These are phyloP conservation scores for Penicillium bialowiezense DNA, from an alignment of 495 filamentous ascomycete genomes.

Conservation along the genomic window DNA sequence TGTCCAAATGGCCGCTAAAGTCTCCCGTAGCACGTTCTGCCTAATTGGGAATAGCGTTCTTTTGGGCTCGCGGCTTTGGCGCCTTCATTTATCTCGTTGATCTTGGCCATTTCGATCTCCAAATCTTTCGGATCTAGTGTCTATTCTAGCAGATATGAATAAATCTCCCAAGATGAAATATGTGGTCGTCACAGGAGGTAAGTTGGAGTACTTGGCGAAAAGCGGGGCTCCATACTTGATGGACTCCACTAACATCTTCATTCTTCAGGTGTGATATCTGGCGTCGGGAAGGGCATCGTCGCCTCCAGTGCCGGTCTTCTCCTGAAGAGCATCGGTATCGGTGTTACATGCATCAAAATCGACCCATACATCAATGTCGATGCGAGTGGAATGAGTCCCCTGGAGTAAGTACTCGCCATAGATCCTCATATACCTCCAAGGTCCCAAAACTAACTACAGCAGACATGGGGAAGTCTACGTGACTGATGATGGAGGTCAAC, in stretches of 20 bases:
- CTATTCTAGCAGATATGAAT: too few species aligned
- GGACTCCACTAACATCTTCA: not conserved
- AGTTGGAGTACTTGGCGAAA: not conserved
- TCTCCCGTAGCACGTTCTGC: too few species aligned
- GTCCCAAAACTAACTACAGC: not conserved
- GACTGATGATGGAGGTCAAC: slow-evolving; percentile 71
- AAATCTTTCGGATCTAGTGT: too few species aligned
- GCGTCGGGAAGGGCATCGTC: slow-evolving; percentile 77
- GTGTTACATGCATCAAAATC: slow-evolving; percentile 57
- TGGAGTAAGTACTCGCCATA: slow-evolving; percentile 51
- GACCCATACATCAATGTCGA: slow-evolving; percentile 60
- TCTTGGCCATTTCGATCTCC: too few species aligned
- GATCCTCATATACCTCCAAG: not conserved
- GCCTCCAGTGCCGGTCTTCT: slow-evolving; percentile 60
- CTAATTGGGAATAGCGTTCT: too few species aligned
- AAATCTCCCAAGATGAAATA: slow-evolving; percentile 4
- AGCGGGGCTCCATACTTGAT: not conserved
- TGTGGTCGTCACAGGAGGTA: not conserved
- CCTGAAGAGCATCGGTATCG: slow-evolving; percentile 74
- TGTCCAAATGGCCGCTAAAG: too few species aligned
- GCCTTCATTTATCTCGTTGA: too few species aligned
- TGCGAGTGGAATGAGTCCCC: slow-evolving; percentile 72
- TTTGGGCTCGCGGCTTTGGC: too few species aligned
- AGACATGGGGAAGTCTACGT: slow-evolving; percentile 71
- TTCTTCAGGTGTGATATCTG: slow-evolving; percentile 61